Evolutionary conservation across 441 rosid genomes (phyloP), one percentile per base, ranked within the genome.

Genomic region (Erodium chrysanthum): DNA sequence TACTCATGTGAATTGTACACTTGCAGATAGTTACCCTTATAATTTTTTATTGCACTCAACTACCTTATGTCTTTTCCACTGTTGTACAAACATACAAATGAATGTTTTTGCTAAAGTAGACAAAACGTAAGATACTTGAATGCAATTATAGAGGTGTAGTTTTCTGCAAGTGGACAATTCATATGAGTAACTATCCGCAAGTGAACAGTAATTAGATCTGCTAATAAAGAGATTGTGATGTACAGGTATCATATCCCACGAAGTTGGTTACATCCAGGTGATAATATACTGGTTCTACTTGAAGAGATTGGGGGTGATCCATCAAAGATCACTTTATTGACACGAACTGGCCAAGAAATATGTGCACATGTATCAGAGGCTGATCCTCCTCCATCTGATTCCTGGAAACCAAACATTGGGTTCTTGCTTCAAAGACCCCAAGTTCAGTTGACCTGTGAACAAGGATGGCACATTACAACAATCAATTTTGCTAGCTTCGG

Each of bases 301-400:
- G 93, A 88, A 78, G 93, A 85, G 76, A 77, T 85, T 9, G 86
- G 90, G 0, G 93, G 90, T 8, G 86, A 85, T 63, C 90, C 87
- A 12, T 69, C 77, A 22, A 74, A 81, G 73, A 75, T 88, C 64
- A 80, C 87, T 1, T 56, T 71, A 66, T 63, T 15, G 64, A 68
- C 82, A 17, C 64, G 65, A 67, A 74, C 81, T 0, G 83, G 84
- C 59, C 86, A 83, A 75, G 82, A 78, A 71, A 83, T 85, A 59
- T 83, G 88, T 61, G 77, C 86, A 7, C 56, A 76, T 65, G 75
- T 85, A 67, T 78, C 92, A 15, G 85, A 83, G 74, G 61, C 74
- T 21, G 90, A 84, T 80, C 90, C 85, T 70, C 79, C 77, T 29
- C 83, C 86, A 0, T 76, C 70, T 20, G 82, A 84, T 50, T 70